Base-by-base conservation (phyloP, 2,329 filamentous ascomycete species). In the Phyllosticta paracitricarpa region DNA sequence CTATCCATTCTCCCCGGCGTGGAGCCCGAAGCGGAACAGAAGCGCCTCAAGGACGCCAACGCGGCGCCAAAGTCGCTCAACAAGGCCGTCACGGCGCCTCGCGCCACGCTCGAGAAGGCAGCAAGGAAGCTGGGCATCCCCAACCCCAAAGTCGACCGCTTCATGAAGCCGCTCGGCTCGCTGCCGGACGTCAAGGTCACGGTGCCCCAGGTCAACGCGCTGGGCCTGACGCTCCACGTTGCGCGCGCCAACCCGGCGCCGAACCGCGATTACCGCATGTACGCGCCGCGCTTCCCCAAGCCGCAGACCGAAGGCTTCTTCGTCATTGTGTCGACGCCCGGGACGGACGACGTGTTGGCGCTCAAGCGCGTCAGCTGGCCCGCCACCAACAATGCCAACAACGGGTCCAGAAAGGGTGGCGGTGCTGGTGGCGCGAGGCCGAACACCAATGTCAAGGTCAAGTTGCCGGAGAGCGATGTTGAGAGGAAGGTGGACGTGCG, bases 271-370 rank as follows among this genome's bases (percentile, higher is more conserved):
- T 86, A 84, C 56, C 84, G 88, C 63, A 88, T 97, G 70, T 96
- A 87, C 68, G 91, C 94, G 0, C 93, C 95, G 2, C 82, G 84
- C 24, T 97, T 96, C 76, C 93, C 93, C 1, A 99, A 99, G 75
- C 86, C 91, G 17, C 94, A 99, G 74, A 94, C 86, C 0, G 94
- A 99, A 70, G 92, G 92, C 0, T 97, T 87, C 83, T 97, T 99
- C 73, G 84, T 94, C 14, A 71, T 97, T 24, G 81, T 96, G 0
- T 87, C 85, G 6, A 85, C 89, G 67, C 69, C 82, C 2, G 78
- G 77, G 0, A 82, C 76, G 6, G 90, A 93, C 63, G 90, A 97
- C 66, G 81, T 97, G 51, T 75, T 96, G 3, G 93, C 89, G 2
- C 79, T 99, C 64, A 97, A 96, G 81, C 81, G 94, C 30, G 83